Percentiles rank a stretch among this genome's conserved stretches.
These are phyloP conservation scores for Stagonosporopsis tanaceti DNA, from an alignment of 2,329 filamentous ascomycete species.

Conservation along the genomic window DNA sequence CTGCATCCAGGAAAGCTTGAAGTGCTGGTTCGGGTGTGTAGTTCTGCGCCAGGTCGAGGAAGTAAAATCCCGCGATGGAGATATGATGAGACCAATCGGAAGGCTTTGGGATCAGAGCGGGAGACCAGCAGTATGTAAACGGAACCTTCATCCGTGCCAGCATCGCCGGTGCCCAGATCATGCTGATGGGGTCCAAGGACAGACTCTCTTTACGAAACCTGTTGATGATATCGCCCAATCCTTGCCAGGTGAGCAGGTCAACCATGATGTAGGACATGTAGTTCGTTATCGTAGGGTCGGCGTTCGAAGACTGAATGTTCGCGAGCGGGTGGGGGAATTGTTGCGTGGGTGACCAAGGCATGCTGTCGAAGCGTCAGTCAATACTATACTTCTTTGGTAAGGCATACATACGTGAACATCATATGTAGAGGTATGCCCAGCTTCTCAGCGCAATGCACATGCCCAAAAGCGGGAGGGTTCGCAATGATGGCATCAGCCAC, in stretches of 20 bases:
- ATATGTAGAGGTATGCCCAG: conserved; percentile 78
- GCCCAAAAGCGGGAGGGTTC: conserved; percentile 79
- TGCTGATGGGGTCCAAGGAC: conserved; percentile 77
- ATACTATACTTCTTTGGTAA: neutral
- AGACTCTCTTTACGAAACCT: conserved; percentile 78
- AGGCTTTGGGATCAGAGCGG: conserved; percentile 56
- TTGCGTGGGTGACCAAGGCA: conserved; percentile 90
- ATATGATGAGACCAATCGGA: conserved; percentile 55
- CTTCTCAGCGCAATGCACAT: conserved; percentile 78
- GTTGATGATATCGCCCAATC: conserved; percentile 89
- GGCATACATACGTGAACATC: conserved; percentile 74
- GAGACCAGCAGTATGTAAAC: conserved; percentile 83
- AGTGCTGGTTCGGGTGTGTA: conserved; percentile 51
- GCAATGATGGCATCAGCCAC: conserved; percentile 84
- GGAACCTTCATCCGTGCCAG: conserved; percentile 78
- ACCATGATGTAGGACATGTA: conserved; percentile 85
- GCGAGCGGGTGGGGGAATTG: conserved; percentile 87
- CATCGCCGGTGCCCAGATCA: conserved; percentile 84
- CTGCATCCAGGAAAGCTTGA: conserved; percentile 49
- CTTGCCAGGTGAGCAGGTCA: conserved; percentile 94
- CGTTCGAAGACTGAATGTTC: conserved; percentile 79
- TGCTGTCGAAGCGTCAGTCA: conserved; percentile 46
- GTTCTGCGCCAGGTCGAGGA: conserved; percentile 50
- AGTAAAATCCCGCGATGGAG: conserved; percentile 52
- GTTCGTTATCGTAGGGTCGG: conserved; percentile 79